Evolutionary conservation across 2,329 filamentous ascomycete genomes (phyloP).

Genomic region (Orbilia ellipsospora): DNA sequence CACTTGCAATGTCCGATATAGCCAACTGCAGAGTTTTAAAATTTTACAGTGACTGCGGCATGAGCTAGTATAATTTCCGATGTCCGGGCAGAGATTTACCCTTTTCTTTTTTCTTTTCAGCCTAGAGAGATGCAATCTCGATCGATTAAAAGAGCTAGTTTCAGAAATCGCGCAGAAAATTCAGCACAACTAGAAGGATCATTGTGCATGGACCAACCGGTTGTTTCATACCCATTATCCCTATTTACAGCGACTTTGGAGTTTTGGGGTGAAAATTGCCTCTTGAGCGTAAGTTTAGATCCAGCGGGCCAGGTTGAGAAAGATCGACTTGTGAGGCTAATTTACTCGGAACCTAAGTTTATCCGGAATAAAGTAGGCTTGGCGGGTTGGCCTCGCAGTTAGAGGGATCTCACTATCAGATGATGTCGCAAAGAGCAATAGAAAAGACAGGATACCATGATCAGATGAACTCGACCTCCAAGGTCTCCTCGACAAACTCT

Average conservation of each 20-base stretch:
- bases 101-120: conserved; percentile 11
- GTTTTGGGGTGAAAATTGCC: conserved; percentile 16
- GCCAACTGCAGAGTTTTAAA: conserved; percentile 9
- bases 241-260: no score
- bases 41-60: background rate
- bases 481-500: no score
- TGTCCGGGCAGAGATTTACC: conserved; percentile 4
- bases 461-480: no score
- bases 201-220: background rate
- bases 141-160: conserved; percentile 11
- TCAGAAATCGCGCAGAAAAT: conserved; percentile 22
- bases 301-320: conserved; percentile 12
- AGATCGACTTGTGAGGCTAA: conserved; percentile 31
- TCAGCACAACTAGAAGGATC: background rate
- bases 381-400: background rate
- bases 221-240: no score
- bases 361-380: conserved; percentile 21
- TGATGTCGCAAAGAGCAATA: background rate
- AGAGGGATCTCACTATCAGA: no score
- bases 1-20: conserved; percentile 32
- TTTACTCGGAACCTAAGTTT: conserved; percentile 46
- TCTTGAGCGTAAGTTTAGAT: conserved; percentile 22
- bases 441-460: no score
- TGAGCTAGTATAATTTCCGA: conserved; percentile 5
- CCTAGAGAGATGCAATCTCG: conserved; percentile 19